Evolutionary conservation across 345 rosid genomes (phyloP), one percentile per base, ranked within the genome.

Genomic region (Pseudoturritis turrita): DNA sequence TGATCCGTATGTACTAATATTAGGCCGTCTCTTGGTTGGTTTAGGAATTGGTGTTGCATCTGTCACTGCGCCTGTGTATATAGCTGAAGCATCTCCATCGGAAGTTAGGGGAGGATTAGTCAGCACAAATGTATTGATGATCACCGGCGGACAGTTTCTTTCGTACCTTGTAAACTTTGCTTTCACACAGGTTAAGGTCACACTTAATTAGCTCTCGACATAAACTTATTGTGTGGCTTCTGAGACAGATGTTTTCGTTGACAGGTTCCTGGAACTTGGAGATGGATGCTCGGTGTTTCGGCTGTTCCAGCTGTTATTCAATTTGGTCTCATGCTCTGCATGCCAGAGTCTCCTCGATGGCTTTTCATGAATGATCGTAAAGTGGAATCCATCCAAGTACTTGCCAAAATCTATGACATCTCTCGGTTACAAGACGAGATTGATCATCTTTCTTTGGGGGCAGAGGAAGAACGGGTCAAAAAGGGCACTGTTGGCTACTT

Each of bases 261-360:
- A 57, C 83, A 94, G 98, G 96, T 91, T 72, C 96, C 85, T 1
- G 97, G 99, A 77, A 95, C 99, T 7, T 95, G 99, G 99, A 85
- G 99, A 78, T 94, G 98, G 98, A 94, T 94, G 98, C 87, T 94
- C 62, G 98, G 98, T 22, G 89, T 91, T 67, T 85, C 99, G 15
- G 96, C 81, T 54, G 80, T 95, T 68, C 99, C 99, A 0, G 97
- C 99, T 57, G 79, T 91, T 62, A 50, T 91, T 68, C 99, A 95
- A 66, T 95, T 95, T 50, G 70, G 56, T 40, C 78, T 86, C 6
- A 91, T 89, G 96, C 79, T 91, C 5, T 91, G 76, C 77, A 71
- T 95, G 91, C 99, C 99, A 0, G 99, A 95, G 78, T 95, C 99
- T 53, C 99, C 99, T 4, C 79, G 99, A 4, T 95, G 99, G 99